These are phyloP conservation scores for Escovopsis sp. DNA, from an alignment of 2,329 filamentous ascomycete species.

Conservation along the genomic window DNA sequence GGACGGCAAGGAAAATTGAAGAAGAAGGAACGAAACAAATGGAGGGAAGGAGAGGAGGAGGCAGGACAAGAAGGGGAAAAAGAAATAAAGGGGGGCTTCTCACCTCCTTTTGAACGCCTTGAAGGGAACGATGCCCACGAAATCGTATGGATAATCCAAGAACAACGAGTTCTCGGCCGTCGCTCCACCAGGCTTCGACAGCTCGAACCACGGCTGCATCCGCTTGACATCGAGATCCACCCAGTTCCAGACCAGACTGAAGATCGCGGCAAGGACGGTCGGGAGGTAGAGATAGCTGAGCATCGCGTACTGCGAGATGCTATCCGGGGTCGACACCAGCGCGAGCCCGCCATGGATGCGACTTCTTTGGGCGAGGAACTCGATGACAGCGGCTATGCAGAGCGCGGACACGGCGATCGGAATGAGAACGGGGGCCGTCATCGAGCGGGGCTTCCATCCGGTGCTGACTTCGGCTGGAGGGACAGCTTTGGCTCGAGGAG, in stretches of 20 bases:
- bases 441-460: constrained; percentile 3
- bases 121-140: constrained; percentile 19
- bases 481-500: too few species aligned
- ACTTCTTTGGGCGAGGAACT: constrained; percentile 28
- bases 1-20: too few species aligned
- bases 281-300: constrained; percentile 37
- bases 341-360: constrained; percentile 25
- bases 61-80: too few species aligned
- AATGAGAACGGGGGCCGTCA: background rate
- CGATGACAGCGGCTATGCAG: constrained; percentile 7
- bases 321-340: constrained; percentile 9
- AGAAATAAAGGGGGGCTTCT: background rate
- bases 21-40: too few species aligned
- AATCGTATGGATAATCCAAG: constrained; percentile 35
- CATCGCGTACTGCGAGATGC: constrained; percentile 19
- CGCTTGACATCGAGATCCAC: constrained; percentile 44
- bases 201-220: constrained; percentile 44
- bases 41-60: too few species aligned
- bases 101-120: constrained; percentile 14
- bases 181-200: constrained; percentile 32
- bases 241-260: constrained; percentile 44
- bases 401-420: background rate
- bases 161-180: constrained; percentile 30
- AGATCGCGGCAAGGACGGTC: constrained; percentile 37
- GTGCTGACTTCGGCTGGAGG: background rate